A percentile compares a stretch with the other conserved stretches of the same genome.
phyloP scores from a whole-genome alignment of 2,329 filamentous ascomycete species.

The Colletotrichum euphorbiae region DNA sequence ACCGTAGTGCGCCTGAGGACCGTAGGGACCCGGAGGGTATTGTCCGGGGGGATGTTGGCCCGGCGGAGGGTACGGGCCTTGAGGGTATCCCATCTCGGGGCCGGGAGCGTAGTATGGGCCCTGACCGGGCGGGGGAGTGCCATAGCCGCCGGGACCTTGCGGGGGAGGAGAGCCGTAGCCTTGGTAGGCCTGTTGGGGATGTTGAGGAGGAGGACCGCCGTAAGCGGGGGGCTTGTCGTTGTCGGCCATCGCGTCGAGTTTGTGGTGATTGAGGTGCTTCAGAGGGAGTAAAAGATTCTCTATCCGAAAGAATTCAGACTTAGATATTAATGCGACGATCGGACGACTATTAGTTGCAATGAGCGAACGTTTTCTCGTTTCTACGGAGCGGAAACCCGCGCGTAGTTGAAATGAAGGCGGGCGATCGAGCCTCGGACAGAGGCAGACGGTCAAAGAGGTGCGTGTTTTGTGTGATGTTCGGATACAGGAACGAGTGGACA shows the following conservation, averaged over 20 bases:
- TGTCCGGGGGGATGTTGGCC: constrained; percentile 53
- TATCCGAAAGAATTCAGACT: no score
- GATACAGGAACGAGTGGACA: background rate
- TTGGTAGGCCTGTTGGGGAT: constrained; percentile 58
- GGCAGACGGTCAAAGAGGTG: background rate
- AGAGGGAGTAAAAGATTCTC: background rate
- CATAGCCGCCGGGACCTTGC: constrained; percentile 51
- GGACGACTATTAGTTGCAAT: background rate
- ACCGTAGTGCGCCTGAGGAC: constrained; percentile 36
- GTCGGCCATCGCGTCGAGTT: constrained; percentile 54
- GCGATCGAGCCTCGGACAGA: background rate
- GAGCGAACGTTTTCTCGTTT: background rate
- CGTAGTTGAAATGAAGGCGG: background rate
- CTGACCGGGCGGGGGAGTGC: constrained; percentile 48
- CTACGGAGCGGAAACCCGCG: background rate
- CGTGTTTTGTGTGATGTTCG: background rate
- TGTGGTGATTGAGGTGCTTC: background rate
- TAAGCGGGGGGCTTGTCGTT: constrained; percentile 64
- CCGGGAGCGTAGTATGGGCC: constrained; percentile 51
- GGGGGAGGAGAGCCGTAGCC: constrained; percentile 52
- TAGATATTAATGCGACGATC: background rate
- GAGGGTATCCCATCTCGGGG: constrained; percentile 58
- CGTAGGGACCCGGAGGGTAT: constrained; percentile 43
- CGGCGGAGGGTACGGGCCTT: constrained; percentile 43
- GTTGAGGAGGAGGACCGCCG: constrained; percentile 50